These are phyloP conservation scores for Mrakia gelida DNA, from an alignment of 768 basidiomycete genomes.

Conservation along the genomic window DNA sequence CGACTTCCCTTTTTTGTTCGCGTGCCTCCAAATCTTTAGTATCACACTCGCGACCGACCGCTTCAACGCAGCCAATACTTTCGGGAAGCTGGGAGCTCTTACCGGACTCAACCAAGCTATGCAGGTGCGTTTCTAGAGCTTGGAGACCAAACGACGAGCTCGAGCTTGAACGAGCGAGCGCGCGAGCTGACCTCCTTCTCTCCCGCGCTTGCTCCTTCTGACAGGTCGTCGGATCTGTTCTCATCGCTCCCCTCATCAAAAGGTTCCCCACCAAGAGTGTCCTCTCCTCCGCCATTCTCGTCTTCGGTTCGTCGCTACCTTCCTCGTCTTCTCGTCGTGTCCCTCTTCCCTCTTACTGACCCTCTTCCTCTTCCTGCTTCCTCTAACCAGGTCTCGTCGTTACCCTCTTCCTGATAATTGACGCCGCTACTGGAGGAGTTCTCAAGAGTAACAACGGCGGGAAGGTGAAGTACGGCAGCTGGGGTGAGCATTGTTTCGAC, in stretches of 20 bases:
- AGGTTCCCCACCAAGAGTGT: slow-evolving; percentile 38
- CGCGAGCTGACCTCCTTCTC: slow-evolving; percentile 20
- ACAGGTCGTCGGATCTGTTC: slow-evolving; percentile 36
- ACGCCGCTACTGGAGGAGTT: slow-evolving; percentile 37
- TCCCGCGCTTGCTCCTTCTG: not conserved
- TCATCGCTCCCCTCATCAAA: slow-evolving; percentile 41
- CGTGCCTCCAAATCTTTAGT: no score
- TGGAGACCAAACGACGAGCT: no score
- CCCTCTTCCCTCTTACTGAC: slow-evolving; percentile 37
- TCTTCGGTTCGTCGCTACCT: slow-evolving; percentile 37
- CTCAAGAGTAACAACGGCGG: slow-evolving; percentile 8
- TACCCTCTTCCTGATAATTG: slow-evolving; percentile 37
- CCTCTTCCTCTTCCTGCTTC: slow-evolving; percentile 4
- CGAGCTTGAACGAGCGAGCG: not conserved
- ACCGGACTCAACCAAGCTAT: slow-evolving; percentile 38
- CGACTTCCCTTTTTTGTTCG: no score
- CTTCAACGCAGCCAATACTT: slow-evolving; percentile 34
- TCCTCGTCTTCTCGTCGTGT: slow-evolving; percentile 35
- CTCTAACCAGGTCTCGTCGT: slow-evolving; percentile 30
- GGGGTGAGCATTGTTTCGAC: not conserved
- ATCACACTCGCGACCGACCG: slow-evolving; percentile 34
- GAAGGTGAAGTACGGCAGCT: slow-evolving; percentile 20
- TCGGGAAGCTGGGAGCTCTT: slow-evolving; percentile 37
- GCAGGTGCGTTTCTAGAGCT: slow-evolving; percentile 40
- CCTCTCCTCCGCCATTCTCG: slow-evolving; percentile 37